Percentiles rank a stretch among this genome's conserved stretches.
Evolutionary conservation across 2,329 filamentous ascomycete species (phyloP).

Genomic region (Curvularia lunata): DNA sequence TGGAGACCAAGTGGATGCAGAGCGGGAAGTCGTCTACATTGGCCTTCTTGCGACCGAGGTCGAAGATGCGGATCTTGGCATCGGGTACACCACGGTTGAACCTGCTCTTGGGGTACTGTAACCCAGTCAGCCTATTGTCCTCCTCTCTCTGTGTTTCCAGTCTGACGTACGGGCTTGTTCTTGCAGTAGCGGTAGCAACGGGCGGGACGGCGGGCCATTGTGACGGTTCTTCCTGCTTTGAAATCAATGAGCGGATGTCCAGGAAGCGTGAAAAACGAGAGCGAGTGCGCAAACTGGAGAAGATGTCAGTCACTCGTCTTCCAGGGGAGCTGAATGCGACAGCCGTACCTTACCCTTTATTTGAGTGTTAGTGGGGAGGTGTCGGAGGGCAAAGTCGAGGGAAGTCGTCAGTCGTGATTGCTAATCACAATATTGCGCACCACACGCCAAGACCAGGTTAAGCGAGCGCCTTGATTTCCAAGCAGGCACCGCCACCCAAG

Average conservation of each 20-base stretch:
- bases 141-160: conserved; percentile 25
- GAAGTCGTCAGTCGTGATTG: conserved; percentile 25
- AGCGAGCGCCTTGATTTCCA: conserved; percentile 24
- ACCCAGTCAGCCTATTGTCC: conserved; percentile 33
- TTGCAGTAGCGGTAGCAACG: conserved; percentile 99
- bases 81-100: conserved; percentile 99
- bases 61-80: conserved; percentile 92
- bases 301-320: conserved; percentile 20
- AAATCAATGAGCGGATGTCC: conserved; percentile 55
- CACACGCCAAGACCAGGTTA: conserved; percentile 13
- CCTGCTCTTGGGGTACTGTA: conserved; percentile 99
- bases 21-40: conserved; percentile 99
- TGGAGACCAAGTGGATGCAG: conserved; percentile 97
- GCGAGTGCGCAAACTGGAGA: conserved; percentile 19
- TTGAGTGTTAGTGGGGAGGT: conserved; percentile 37
- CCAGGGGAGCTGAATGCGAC: conserved; percentile 15
- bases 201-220: conserved; percentile 99
- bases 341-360: conserved; percentile 41
- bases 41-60: conserved; percentile 97
- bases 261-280: conserved; percentile 14
- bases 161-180: conserved; percentile 82
- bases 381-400: conserved; percentile 25
- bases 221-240: conserved; percentile 65
- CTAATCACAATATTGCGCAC: conserved; percentile 23
- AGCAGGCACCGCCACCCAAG: conserved; percentile 8